Percentiles rank a stretch among this genome's conserved stretches.
phyloP scores from a whole-genome alignment of 345 rosid species.

The Aethionema arabicum region DNA sequence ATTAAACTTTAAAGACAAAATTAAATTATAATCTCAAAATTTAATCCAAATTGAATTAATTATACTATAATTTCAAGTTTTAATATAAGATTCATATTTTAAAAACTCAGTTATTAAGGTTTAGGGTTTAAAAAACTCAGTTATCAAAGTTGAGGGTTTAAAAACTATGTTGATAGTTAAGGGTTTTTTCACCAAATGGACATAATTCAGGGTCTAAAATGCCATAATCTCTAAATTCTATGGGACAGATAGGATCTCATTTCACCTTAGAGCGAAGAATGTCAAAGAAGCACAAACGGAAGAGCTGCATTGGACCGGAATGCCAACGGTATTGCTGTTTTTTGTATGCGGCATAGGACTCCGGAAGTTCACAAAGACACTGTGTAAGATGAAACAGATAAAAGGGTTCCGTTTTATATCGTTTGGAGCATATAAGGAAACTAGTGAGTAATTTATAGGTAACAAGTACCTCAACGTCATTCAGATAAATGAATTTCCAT shows the following conservation, averaged over 20 bases:
- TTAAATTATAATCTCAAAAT: too few relatives aligned
- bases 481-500: slow-evolving; percentile 81
- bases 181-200: too few relatives aligned
- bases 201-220: too few relatives aligned
- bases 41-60: too few relatives aligned
- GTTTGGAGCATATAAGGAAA: neutral
- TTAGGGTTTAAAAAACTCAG: too few relatives aligned
- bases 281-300: slow-evolving; percentile 80
- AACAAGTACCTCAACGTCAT: slow-evolving; percentile 68
- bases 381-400: slow-evolving; percentile 26
- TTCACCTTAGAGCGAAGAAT: slow-evolving; percentile 75
- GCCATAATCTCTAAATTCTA: neutral
- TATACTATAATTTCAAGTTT: too few relatives aligned
- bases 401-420: neutral
- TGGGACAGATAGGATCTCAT: neutral
- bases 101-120: too few relatives aligned
- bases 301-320: slow-evolving; percentile 94
- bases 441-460: neutral
- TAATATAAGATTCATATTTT: too few relatives aligned
- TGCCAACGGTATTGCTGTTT: slow-evolving; percentile 97
- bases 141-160: too few relatives aligned
- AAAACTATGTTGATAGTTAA: too few relatives aligned
- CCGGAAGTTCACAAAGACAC: slow-evolving; percentile 96
- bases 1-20: too few relatives aligned
- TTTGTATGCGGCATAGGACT: slow-evolving; percentile 89